Base-by-base conservation (phyloP, 2,329 filamentous ascomycete species). In the Anthostomella pinea region DNA sequence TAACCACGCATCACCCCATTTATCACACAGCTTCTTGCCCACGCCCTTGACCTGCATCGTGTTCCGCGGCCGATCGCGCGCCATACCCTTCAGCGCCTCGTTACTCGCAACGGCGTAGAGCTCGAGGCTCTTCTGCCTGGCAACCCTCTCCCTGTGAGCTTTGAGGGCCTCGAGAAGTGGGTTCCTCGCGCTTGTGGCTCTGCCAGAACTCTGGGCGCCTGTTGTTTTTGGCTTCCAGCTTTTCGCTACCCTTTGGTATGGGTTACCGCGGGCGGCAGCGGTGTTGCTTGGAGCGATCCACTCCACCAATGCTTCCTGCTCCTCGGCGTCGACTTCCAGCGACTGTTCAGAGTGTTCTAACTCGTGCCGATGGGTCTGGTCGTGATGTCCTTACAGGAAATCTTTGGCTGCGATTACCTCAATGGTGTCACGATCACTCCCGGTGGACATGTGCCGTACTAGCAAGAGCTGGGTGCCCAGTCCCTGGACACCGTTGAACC, bases 11-110 rank as follows among this genome's bases (percentile, higher is more conserved):
- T 30, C 16, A 10, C 28, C 28, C 28, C 28, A 30, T 19, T 30
- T 30, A 13, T 30, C 28, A 16, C 28, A 30, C 17, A 30, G 16
- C 28, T 16, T 30, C 28, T 20, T 30, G 9, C 28, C 28, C 28
- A 30, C 28, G 11, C 28, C 28, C 16, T 30, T 30, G 13, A 30
- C 16, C 28, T 30, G 13, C 28, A 16, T 13, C 16, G 10, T 16
- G 17, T 6, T 30, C 16, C 28, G 28, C 28, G 28, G 28, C 11
- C 28, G 28, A 16, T 17, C 8, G 10, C 28, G 28, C 9, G 28
- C 28, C 10, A 30, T 30, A 8, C 28, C 28, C 13, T 16, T 6
- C 9, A 30, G 28, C 16, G 28, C 28, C 9, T 30, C 16, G 16
- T 30, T 30, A 16, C 16, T 30, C n/a, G 28, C 28, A 9, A 30